Evolutionary conservation across 305 asterid species (phyloP).

Genomic region (Fraxinus sp.): DNA sequence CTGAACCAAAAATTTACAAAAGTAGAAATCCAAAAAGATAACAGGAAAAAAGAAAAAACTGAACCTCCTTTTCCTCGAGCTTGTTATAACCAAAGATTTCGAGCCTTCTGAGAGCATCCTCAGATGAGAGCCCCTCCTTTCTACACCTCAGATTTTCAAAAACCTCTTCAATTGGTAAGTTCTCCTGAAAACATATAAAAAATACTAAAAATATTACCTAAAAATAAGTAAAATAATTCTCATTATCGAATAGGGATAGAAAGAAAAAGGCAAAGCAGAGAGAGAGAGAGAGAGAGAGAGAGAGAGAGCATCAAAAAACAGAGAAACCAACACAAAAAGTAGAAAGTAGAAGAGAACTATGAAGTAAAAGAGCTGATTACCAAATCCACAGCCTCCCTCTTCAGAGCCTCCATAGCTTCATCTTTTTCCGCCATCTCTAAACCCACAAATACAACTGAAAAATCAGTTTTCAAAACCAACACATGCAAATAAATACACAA

Average conservation of each 20-base stretch:
- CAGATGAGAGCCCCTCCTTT: constrained; percentile 51
- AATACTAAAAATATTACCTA: background rate
- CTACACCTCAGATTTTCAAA: constrained; percentile 59
- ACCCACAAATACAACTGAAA: background rate
- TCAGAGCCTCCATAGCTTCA: constrained; percentile 71
- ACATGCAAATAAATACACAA: constrained; percentile 12
- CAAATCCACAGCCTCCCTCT: constrained; percentile 70
- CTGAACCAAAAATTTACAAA: background rate
- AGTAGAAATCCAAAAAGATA: background rate
- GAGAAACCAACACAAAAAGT: background rate
- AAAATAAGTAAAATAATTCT: background rate
- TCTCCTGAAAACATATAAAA: constrained; percentile 46
- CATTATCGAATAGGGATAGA: background rate
- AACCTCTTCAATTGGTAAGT: constrained; percentile 61
- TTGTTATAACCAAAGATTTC: constrained; percentile 61
- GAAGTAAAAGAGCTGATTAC: constrained; percentile 22
- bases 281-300: no score
- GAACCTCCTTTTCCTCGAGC: constrained; percentile 66
- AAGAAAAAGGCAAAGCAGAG: background rate
- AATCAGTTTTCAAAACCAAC: background rate
- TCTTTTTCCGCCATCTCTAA: constrained; percentile 52
- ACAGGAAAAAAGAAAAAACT: background rate
- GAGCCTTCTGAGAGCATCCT: constrained; percentile 54
- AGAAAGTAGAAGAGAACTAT: background rate
- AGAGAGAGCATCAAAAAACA: background rate